These are phyloP conservation scores for Mortierella sp. DNA, from an alignment of 371 early-diverging fungal species.

Conservation along the genomic window DNA sequence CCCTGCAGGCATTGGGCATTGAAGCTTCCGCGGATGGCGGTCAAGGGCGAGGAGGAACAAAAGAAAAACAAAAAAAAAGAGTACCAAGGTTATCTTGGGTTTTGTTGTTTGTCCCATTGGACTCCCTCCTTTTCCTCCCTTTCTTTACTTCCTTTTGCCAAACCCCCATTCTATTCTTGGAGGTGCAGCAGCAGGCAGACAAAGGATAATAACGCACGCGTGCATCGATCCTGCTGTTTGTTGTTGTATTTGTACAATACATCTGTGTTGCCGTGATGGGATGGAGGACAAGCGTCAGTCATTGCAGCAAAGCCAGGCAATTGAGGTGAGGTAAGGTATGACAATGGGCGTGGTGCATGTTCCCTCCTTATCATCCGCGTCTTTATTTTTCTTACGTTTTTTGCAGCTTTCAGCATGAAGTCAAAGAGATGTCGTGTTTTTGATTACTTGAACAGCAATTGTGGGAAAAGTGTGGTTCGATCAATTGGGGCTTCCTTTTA, in stretches of 20 bases:
- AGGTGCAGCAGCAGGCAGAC: background rate
- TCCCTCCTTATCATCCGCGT: background rate
- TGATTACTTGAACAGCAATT: background rate
- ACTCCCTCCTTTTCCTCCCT: background rate
- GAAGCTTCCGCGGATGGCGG: background rate
- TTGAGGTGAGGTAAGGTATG: background rate
- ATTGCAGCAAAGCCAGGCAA: background rate
- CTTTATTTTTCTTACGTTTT: background rate
- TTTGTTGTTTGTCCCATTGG: background rate
- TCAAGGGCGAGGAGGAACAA: background rate
- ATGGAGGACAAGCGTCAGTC: background rate
- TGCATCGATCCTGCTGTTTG: constrained; percentile 1
- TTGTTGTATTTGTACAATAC: background rate
- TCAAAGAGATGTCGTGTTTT: background rate
- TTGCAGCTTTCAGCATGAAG: background rate
- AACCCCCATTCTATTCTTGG: constrained; percentile 12
- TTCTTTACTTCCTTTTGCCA: background rate
- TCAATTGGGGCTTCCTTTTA: background rate
- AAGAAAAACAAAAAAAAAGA: background rate
- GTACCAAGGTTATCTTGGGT: background rate
- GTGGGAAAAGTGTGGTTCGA: too few species aligned
- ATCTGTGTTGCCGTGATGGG: background rate
- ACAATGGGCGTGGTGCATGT: background rate
- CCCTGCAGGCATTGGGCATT: background rate
- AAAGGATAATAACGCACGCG: background rate